These are phyloP conservation scores for Fusarium continuum DNA, from an alignment of 2,329 filamentous ascomycete species.

Conservation along the genomic window DNA sequence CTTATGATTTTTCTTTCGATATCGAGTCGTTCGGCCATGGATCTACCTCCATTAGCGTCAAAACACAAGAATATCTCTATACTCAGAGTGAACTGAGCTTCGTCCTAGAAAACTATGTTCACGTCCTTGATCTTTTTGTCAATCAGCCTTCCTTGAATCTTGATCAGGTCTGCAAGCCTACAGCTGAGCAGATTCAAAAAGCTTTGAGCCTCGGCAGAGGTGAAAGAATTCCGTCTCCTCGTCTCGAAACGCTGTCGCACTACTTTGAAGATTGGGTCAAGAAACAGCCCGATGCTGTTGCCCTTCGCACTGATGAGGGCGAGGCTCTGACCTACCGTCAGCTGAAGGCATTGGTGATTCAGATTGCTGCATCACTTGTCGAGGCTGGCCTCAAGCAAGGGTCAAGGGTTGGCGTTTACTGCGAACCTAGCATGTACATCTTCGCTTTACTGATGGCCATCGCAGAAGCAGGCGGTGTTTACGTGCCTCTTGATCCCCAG, in stretches of 20 bases:
- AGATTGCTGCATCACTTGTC: neutral
- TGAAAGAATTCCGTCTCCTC: neutral
- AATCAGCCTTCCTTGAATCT: neutral
- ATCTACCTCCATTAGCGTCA: neutral
- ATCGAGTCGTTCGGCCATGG: neutral
- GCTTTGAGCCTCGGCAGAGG: neutral
- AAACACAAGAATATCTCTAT: conserved; percentile 1
- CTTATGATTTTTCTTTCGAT: neutral
- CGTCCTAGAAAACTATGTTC: neutral
- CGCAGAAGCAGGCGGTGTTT: neutral
- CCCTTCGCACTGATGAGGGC: neutral
- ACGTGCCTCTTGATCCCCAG: neutral
- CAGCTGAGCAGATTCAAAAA: neutral
- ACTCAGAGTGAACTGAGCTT: neutral
- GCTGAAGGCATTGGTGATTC: neutral
- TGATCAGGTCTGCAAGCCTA: neutral
- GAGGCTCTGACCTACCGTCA: neutral
- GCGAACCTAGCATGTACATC: neutral
- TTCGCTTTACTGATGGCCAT: neutral
- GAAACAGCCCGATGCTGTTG: neutral
- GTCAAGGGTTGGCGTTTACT: neutral
- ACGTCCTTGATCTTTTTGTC: neutral
- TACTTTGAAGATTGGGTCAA: neutral
- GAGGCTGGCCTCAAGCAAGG: neutral
- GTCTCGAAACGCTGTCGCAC: neutral